These are phyloP conservation scores for Epichloe coenophiala DNA, from an alignment of 2,329 filamentous ascomycete species.

Conservation along the genomic window DNA sequence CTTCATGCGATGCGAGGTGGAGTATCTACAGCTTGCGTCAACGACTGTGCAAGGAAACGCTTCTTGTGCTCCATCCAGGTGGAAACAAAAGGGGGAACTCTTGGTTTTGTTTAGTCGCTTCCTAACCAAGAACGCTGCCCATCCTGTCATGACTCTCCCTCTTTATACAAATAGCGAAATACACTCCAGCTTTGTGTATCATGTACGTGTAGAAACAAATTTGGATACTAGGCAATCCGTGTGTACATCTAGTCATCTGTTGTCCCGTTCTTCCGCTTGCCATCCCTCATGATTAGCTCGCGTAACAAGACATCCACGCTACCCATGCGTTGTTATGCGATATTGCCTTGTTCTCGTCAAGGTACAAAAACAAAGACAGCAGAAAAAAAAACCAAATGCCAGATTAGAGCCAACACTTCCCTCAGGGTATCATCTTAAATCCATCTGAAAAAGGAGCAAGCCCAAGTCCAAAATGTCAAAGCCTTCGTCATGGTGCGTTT, in stretches of 20 bases:
- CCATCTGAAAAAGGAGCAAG: conserved; percentile 5
- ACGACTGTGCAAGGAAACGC: background rate
- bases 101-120: background rate
- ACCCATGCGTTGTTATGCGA: conserved; percentile 3
- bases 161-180: conserved; percentile 1
- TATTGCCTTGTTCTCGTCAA: background rate
- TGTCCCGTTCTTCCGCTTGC: background rate
- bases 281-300: background rate
- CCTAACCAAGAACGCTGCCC: background rate
- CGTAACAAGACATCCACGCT: background rate
- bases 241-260: background rate
- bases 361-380: background rate
- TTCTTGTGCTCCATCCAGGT: background rate
- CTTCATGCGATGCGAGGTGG: background rate
- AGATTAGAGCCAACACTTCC: conserved; percentile 12
- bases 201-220: background rate
- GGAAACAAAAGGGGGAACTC: background rate
- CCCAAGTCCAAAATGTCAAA: background rate
- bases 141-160: background rate
- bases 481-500: background rate
- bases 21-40: background rate
- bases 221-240: background rate
- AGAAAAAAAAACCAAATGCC: background rate
- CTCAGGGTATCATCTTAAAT: conserved; percentile 26
- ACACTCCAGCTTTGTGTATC: background rate